Percentiles rank a stretch among this genome's conserved stretches.
Conservation (phyloP, 2,329 filamentous ascomycete genomes). For the Fusarium temperatum region DNA sequence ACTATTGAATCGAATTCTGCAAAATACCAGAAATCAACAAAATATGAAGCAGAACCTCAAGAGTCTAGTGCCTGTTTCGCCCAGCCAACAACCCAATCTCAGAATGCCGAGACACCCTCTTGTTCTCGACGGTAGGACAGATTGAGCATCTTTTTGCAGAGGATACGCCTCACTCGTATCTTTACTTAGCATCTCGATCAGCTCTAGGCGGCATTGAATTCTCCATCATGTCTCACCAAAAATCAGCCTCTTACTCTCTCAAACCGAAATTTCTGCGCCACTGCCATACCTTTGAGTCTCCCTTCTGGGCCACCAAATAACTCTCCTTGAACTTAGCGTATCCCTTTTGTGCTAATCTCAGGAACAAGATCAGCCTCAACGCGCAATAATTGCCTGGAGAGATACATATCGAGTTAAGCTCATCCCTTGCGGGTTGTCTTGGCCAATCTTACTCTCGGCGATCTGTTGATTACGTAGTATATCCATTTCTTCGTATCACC, state of each 20-base stretch:
- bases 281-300: conserved; percentile 28
- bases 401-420: not conserved
- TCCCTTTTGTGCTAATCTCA: conserved; percentile 26
- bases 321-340: not conserved
- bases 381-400: not conserved
- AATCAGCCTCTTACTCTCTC: conserved; percentile 31
- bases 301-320: conserved; percentile 18
- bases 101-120: conserved; percentile 25
- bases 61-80: conserved; percentile 29
- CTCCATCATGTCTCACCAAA: conserved; percentile 26
- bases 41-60: not conserved
- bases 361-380: conserved; percentile 16
- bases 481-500: conserved; percentile 16
- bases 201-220: conserved; percentile 12
- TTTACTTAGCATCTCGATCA: conserved; percentile 1
- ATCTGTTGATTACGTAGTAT: not conserved
- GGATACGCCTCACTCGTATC: conserved; percentile 25
- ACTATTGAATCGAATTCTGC: conserved; percentile 23
- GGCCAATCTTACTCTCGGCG: conserved; percentile 10
- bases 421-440: conserved; percentile 20
- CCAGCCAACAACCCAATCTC: conserved; percentile 16
- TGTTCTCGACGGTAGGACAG: conserved; percentile 22
- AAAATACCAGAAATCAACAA: not conserved
- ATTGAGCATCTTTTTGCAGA: not conserved
- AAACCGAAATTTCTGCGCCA: conserved; percentile 26